Evolutionary conservation across 164 flowering plant genomes (phyloP), one percentile per base, ranked within the genome.

Genomic region (Stephania japonica): DNA sequence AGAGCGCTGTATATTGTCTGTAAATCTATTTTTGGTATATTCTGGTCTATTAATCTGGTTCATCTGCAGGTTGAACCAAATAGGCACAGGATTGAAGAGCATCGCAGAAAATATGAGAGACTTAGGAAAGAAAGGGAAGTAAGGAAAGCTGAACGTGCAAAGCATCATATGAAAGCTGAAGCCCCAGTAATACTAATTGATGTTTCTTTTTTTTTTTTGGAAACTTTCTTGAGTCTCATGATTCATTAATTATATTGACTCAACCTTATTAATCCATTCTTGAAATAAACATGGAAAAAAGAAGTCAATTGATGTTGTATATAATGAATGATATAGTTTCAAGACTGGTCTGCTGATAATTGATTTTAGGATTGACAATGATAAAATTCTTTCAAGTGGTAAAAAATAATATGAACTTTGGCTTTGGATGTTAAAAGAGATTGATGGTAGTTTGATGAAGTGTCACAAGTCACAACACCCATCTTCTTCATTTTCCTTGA

Each of bases 61-160:
- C 56, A 24, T 59, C 70, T 76, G 68, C 83, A 94, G 99, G 97
- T 94, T 76, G 93, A 90, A 78, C 99, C 99, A 19, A 94, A 94
- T 84, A 91, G 87, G 4, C 91, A 85, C 75, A 90, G 80, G 80
- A 86, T 94, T 80, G 97, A 90, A 74, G 97, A 89, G 75, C 98
- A 94, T 63, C 87, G 85, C 24, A 85, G 90, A 80, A 94, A 91
- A 82, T 94, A 94, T 80, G 97, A 94, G 16, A 86, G 92, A 53
- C 75, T 91, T 75, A 82, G 83, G 21, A 89, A 88, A 75, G 93
- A 91, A 59, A 85, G 83, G 53, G 86, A 88, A 71, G 85, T 80
- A 6, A 87, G 75, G 70, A 89, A 81, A 81, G 74, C 75, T 79
- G 87, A 83, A 74, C 87, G 81, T 70, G 91, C 83, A 75, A 84